Conservation (phyloP, 192 early-diverging fungal genomes). For the Coemansia furcata region DNA sequence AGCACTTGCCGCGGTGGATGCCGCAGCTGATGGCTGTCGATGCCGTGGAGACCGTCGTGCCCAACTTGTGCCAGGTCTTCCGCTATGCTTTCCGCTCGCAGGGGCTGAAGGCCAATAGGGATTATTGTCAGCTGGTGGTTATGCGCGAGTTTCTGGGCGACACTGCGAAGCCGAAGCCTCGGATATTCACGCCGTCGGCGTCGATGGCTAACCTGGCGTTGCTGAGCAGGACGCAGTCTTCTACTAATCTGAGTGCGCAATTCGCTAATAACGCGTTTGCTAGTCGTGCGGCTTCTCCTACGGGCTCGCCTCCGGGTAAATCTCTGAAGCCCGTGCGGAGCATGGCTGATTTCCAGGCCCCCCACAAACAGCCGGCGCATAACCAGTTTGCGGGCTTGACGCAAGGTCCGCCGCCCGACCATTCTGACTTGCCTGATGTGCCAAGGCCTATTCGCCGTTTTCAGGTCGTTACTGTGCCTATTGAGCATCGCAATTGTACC, state of each 20-base stretch:
- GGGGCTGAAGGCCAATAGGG: conserved; percentile 32
- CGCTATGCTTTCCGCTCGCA: conserved; percentile 19
- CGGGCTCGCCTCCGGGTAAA: neutral
- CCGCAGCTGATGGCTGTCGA: conserved; percentile 18
- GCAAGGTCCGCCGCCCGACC: neutral
- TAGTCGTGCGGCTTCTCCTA: neutral
- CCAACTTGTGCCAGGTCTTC: conserved; percentile 28
- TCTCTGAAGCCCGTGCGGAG: conserved; percentile 12
- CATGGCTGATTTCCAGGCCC: conserved; percentile 16
- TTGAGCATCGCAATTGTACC: conserved; percentile 25
- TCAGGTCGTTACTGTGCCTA: conserved; percentile 33
- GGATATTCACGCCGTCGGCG: conserved; percentile 43
- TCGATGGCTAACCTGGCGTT: conserved; percentile 42
- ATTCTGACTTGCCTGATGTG: neutral
- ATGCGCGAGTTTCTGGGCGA: conserved; percentile 43
- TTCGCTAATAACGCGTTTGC: neutral
- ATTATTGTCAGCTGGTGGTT: conserved; percentile 45
- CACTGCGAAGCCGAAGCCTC: conserved; percentile 15
- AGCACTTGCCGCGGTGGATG: conserved; percentile 29
- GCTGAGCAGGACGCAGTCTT: conserved; percentile 26
- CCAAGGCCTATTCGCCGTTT: conserved; percentile 21
- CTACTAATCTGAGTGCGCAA: neutral
- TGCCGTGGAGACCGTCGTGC: conserved; percentile 28
- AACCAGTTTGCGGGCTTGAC: conserved; percentile 19
- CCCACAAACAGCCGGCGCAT: neutral